These are phyloP conservation scores for Seiridium cupressi DNA, from an alignment of 2,329 filamentous ascomycete genomes.

Conservation along the genomic window DNA sequence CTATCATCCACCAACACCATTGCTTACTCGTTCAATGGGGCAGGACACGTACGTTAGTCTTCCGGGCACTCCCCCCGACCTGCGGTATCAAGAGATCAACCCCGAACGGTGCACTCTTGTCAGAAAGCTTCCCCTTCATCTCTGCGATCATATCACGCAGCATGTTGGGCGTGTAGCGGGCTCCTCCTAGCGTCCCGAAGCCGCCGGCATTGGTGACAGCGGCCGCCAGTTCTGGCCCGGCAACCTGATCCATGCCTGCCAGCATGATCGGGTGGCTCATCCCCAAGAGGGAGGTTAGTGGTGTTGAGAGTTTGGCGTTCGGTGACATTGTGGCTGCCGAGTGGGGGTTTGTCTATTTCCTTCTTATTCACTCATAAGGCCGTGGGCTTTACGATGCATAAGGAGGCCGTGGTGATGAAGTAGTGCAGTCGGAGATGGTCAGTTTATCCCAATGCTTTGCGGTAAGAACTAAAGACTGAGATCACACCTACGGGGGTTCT, in stretches of 20 bases:
- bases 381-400: no score
- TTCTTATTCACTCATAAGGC: no score
- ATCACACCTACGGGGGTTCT: no score
- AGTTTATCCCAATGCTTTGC: no score
- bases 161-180: slow-evolving; percentile 94
- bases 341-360: no score
- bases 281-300: slow-evolving; percentile 88
- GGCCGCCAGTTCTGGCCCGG: slow-evolving; percentile 89
- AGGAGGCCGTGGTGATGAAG: no score
- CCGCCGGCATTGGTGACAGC: slow-evolving; percentile 95
- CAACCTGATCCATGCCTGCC: slow-evolving; percentile 97
- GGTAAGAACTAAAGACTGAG: no score
- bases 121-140: slow-evolving; percentile 77
- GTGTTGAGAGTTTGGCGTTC: slow-evolving; percentile 45
- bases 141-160: slow-evolving; percentile 88
- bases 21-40: not conserved
- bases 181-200: slow-evolving; percentile 89
- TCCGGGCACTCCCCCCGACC: slow-evolving; percentile 29
- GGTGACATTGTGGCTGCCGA: no score
- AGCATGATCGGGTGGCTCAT: slow-evolving; percentile 94
- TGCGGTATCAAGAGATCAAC: slow-evolving; percentile 31
- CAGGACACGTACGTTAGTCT: slow-evolving; percentile 21
- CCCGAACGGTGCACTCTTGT: slow-evolving; percentile 71
- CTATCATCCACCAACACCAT: not conserved
- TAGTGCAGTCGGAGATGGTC: no score